Evolutionary conservation across 2,329 filamentous ascomycete genomes (phyloP).

Genomic region (Fusarium foetens): DNA sequence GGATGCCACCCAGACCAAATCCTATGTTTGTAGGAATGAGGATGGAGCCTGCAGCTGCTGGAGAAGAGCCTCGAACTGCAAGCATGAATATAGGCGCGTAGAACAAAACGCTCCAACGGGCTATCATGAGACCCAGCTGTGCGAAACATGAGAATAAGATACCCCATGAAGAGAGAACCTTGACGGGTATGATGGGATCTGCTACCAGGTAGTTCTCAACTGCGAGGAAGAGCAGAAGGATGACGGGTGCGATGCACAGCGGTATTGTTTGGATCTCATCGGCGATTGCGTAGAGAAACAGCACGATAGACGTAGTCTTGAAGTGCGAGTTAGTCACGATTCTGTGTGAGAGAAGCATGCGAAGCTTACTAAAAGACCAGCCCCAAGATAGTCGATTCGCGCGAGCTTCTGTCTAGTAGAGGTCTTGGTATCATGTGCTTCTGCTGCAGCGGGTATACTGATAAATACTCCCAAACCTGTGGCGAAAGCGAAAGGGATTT

Average conservation of each 20-base stretch:
- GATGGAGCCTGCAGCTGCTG: slow-evolving; percentile 77
- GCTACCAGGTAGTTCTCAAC: slow-evolving; percentile 71
- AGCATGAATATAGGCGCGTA: slow-evolving; percentile 84
- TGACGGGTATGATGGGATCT: slow-evolving; percentile 80
- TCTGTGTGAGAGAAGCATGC: neutral
- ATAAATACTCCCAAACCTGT: slow-evolving; percentile 72
- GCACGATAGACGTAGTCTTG: slow-evolving; percentile 71
- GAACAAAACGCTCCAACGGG: slow-evolving; percentile 83
- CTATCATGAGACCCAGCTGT: slow-evolving; percentile 81
- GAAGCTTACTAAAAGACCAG: slow-evolving; percentile 67
- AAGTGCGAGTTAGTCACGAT: slow-evolving; percentile 1
- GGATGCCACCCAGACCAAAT: slow-evolving; percentile 77
- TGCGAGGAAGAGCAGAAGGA: slow-evolving; percentile 64
- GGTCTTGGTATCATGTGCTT: slow-evolving; percentile 16
- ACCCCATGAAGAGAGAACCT: slow-evolving; percentile 74
- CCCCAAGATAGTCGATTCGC: slow-evolving; percentile 79
- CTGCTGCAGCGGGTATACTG: slow-evolving; percentile 65
- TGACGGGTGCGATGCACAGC: slow-evolving; percentile 66
- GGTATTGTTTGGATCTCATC: slow-evolving; percentile 68
- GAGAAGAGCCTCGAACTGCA: slow-evolving; percentile 75
- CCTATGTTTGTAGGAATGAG: slow-evolving; percentile 84
- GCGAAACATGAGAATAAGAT: slow-evolving; percentile 78
- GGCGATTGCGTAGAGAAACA: slow-evolving; percentile 78
- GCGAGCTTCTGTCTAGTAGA: slow-evolving; percentile 65
- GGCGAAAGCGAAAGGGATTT: slow-evolving; percentile 71